A percentile compares a stretch with the other conserved stretches of the same genome.
These are phyloP conservation scores for Lachancea meyersii DNA, from an alignment of 805 yeast species.

Conservation along the genomic window DNA sequence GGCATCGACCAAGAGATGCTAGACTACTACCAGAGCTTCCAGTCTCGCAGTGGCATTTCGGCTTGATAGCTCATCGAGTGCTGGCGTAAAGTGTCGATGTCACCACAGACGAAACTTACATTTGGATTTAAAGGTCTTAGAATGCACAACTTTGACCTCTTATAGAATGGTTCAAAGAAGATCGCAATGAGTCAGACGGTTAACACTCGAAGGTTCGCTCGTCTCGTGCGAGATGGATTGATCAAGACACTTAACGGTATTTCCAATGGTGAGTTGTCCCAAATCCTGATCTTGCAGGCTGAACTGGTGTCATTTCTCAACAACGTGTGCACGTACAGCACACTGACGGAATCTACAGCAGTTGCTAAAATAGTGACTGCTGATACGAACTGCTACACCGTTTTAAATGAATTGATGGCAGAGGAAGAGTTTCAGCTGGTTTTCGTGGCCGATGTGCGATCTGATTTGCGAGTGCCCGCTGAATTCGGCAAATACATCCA, in stretches of 20 bases:
- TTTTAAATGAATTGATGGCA: constrained; percentile 13
- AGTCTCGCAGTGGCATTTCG: constrained; percentile 36
- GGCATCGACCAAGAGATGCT: constrained; percentile 87
- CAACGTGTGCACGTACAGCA: constrained; percentile 23
- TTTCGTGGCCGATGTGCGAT: constrained; percentile 25
- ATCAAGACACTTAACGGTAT: constrained; percentile 15
- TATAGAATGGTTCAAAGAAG: background rate
- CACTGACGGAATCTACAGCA: constrained; percentile 23
- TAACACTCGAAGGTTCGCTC: constrained; percentile 24
- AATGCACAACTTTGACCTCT: background rate
- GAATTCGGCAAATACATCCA: constrained; percentile 9
- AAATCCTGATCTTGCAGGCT: constrained; percentile 22
- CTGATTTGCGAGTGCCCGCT: constrained; percentile 19
- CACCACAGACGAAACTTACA: background rate
- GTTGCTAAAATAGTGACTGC: constrained; percentile 24
- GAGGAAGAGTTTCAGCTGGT: constrained; percentile 14
- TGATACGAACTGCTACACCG: constrained; percentile 17
- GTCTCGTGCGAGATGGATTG: constrained; percentile 13
- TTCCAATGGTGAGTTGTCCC: constrained; percentile 11
- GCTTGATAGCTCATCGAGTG: constrained; percentile 10
- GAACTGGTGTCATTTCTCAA: constrained; percentile 19
- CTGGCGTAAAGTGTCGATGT: background rate
- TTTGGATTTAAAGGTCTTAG: background rate
- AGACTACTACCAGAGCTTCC: constrained; percentile 54
- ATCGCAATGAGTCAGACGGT: constrained; percentile 3